Base-by-base conservation (phyloP, 176 grass and related monocot species). In the Eleusine coracana region DNA sequence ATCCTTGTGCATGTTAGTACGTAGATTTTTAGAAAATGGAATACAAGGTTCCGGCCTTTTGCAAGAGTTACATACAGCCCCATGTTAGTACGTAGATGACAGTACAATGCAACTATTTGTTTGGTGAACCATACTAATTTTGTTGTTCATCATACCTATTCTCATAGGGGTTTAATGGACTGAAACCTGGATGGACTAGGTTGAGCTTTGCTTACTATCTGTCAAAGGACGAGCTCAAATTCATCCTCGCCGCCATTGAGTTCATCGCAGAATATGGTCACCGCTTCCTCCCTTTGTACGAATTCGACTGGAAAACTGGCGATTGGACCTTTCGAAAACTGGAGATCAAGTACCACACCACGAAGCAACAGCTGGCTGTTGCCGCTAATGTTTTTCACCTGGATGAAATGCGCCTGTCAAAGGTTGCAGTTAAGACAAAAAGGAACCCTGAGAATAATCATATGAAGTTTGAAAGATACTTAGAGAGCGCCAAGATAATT, bases 141-240 rank as follows among this genome's bases (percentile, higher is more conserved):
- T 3, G 3, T 16, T 15, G 48, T 50, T 50, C 51, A 66, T 36
- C 5, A 1, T 17, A 31, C 36, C 5, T 46, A 6, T 10, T 21
- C 10, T 68, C 73, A 21, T 84, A 97, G 91, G 91, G 94, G 15
- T 93, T 89, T 65, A 87, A 39, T 74, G 94, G 94, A 48, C 34
- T 96, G 34, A 89, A 91, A 68, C 94, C 90, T 2, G 94, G 94
- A 78, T 96, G 94, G 94, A 96, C 94, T 0, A 85, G 94, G 36
- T 21, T 96, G 51, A 96, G 94, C 39, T 93, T 96, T 72, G 10
- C 86, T 6, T 96, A 96, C 73, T 96, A 96, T 54, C 87, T 88
- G 5, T 74, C 85, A 10, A 73, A 79, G 39, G 88, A 93, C 51
- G 94, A 96, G 71, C 91, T 91, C 29, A 85, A 4, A 10, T 91